A percentile compares a stretch with the other conserved stretches of the same genome.
These are phyloP conservation scores for Breviolum minutum DNA, from an alignment of 73 alveolate genomes.

Conservation along the genomic window DNA sequence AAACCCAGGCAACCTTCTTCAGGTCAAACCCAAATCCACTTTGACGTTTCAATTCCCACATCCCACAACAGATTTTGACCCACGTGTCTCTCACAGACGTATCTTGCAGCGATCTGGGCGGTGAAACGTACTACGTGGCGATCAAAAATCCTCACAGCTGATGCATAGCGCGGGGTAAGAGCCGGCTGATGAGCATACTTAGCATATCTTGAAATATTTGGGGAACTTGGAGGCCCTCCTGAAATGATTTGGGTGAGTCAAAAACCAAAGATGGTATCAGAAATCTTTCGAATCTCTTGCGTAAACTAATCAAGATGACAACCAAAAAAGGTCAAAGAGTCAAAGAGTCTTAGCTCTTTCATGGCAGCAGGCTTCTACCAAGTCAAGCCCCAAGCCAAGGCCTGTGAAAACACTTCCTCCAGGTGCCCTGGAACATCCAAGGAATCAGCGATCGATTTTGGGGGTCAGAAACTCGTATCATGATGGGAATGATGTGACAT, in stretches of 20 bases:
- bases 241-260: no score
- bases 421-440: not conserved
- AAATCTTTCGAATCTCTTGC: no score
- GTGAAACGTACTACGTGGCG: slow-evolving; percentile 26
- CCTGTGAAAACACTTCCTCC: slow-evolving; percentile 49
- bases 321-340: no score
- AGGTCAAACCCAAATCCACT: not conserved
- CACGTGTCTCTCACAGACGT: slow-evolving; percentile 24
- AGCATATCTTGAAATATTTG: not conserved
- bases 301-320: no score
- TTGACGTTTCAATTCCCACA: not conserved
- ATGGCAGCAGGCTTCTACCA: no score
- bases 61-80: not conserved
- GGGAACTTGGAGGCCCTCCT: not conserved
- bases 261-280: no score
- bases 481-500: no score
- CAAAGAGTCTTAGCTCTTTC: no score
- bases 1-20: no score
- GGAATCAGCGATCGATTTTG: no score
- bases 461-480: no score
- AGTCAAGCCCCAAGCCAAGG: not conserved
- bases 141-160: slow-evolving; percentile 5
- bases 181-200: not conserved
- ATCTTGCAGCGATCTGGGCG: not conserved
- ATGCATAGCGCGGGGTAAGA: not conserved